phyloP scores from a whole-genome alignment of 148 eudicot species.

The Chenopodium album region DNA sequence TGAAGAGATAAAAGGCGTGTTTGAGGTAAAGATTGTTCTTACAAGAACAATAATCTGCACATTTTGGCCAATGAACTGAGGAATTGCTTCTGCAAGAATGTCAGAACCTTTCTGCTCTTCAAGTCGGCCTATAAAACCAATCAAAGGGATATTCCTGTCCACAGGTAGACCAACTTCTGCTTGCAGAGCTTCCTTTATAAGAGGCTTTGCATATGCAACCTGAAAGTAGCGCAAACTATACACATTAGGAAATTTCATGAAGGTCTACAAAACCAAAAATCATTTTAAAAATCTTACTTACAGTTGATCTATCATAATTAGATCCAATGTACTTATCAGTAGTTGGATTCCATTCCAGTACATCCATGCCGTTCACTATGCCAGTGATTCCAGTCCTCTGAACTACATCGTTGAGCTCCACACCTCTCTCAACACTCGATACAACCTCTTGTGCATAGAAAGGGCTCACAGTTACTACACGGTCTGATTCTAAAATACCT shows the following conservation, averaged over 20 bases:
- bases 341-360: constrained; percentile 83
- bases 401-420: constrained; percentile 58
- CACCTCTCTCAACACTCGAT: constrained; percentile 68
- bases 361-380: constrained; percentile 88
- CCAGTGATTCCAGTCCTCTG: constrained; percentile 52
- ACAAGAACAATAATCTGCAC: constrained; percentile 80
- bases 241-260: background rate
- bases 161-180: constrained; percentile 82
- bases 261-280: background rate
- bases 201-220: constrained; percentile 73
- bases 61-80: constrained; percentile 50
- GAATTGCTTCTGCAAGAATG: constrained; percentile 73
- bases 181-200: constrained; percentile 80
- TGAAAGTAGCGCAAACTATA: background rate
- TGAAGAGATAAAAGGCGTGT: background rate
- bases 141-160: constrained; percentile 66
- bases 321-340: constrained; percentile 56
- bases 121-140: constrained; percentile 89
- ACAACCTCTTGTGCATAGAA: constrained; percentile 72
- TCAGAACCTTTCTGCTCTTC: constrained; percentile 99
- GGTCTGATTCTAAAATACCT: constrained; percentile 64
- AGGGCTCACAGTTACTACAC: constrained; percentile 79
- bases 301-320: constrained; percentile 63
- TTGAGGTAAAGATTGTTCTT: constrained; percentile 18
- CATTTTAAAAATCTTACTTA: constrained; percentile 27